A percentile compares a stretch with the other conserved stretches of the same genome.
Conservation (phyloP, 75 land plant species). For the Cupressus sempervirens region DNA sequence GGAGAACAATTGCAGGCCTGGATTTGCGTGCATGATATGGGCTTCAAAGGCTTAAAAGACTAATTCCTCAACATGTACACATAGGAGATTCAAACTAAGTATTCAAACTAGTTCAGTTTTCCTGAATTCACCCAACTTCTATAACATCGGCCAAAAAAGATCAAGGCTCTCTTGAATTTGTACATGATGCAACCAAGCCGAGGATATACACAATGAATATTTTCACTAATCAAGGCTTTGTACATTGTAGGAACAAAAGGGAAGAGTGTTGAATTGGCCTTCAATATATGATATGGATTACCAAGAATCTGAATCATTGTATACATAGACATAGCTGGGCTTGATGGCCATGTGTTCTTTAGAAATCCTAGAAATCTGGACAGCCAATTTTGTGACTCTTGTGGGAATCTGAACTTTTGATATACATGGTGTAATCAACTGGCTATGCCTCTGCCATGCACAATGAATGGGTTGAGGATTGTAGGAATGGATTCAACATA, state of each 20-base stretch:
- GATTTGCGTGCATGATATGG: not conserved
- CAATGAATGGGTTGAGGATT: slow-evolving; percentile 12
- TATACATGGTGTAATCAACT: not conserved
- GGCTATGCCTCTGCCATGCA: slow-evolving; percentile 12
- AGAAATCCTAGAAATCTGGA: not conserved
- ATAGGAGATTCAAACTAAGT: slow-evolving; percentile 3
- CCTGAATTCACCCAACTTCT: not conserved
- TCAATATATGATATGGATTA: not conserved
- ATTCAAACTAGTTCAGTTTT: not conserved
- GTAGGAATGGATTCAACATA: slow-evolving; percentile 5
- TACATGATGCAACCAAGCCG: not conserved
- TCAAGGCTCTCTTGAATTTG: not conserved
- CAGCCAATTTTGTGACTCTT: not conserved
- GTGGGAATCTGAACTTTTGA: not conserved
- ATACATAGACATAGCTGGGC: not conserved
- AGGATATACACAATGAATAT: not conserved
- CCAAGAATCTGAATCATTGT: not conserved
- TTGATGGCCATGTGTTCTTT: not conserved
- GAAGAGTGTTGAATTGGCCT: not conserved
- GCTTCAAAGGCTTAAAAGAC: not conserved
- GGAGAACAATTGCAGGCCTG: not conserved
- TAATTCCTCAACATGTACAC: not conserved
- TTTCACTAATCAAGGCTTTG: not conserved
- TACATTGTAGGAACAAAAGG: not conserved
- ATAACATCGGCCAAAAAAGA: not conserved